phyloP scores from a whole-genome alignment of 441 rosid genomes.

The Mallotus repandus region DNA sequence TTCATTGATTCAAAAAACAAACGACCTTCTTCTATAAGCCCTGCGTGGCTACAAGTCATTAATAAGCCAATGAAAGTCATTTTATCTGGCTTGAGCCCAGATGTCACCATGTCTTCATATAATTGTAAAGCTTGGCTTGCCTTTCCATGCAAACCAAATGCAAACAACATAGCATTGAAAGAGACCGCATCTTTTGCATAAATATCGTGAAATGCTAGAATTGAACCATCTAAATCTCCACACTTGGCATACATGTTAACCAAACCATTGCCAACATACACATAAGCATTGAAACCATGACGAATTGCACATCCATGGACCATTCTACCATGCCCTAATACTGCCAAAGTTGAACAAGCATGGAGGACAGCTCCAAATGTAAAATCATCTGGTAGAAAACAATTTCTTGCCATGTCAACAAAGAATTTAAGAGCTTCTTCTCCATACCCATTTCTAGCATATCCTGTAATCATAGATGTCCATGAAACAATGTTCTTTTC shows the following conservation, averaged over 20 bases:
- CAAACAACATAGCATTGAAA: conserved; percentile 73
- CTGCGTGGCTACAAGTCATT: conserved; percentile 76
- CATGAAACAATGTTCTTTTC: conserved; percentile 65
- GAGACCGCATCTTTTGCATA: conserved; percentile 59
- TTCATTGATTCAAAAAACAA: conserved; percentile 44
- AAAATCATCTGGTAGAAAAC: conserved; percentile 43
- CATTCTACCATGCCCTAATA: conserved; percentile 61
- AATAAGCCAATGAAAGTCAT: conserved; percentile 69
- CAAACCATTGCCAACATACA: conserved; percentile 65
- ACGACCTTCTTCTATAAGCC: conserved; percentile 58
- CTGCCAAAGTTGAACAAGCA: conserved; percentile 64
- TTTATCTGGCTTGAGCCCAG: conserved; percentile 58
- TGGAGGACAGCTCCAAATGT: conserved; percentile 67
- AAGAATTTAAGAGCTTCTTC: conserved; percentile 56
- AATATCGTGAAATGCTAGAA: conserved; percentile 48
- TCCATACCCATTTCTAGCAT: conserved; percentile 57
- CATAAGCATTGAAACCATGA: conserved; percentile 48
- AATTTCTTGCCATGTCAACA: conserved; percentile 42
- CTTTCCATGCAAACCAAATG: conserved; percentile 65
- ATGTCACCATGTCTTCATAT: conserved; percentile 50
- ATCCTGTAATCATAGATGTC: conserved; percentile 76
- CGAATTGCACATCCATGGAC: conserved; percentile 59
- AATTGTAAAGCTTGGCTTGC: conserved; percentile 49
- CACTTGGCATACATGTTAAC: conserved; percentile 79
- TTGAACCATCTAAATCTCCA: conserved; percentile 58